Evolutionary conservation across 345 rosid species (phyloP), one percentile per base, ranked within the genome.

Genomic region (Boechera retrofracta): DNA sequence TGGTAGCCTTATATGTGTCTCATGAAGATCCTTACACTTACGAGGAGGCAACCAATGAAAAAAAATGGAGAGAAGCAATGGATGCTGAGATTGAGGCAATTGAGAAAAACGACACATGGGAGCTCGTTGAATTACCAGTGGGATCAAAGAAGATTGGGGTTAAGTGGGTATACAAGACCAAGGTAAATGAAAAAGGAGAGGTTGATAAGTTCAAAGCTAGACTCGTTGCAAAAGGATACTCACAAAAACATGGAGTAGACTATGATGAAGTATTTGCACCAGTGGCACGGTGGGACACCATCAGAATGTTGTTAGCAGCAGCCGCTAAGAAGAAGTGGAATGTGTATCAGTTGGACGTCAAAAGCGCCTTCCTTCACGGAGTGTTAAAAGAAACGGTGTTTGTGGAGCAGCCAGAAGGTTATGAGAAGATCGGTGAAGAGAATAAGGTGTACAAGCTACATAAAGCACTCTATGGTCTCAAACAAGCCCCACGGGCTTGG

Each of bases 391-490:
- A 47, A 5, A 6, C 3, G 0, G 32, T 61, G 16, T 61, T 38
- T 5, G 32, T 58, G 0, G 42, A 58, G 7, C 64, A 58, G 2
- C 48, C 16, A 0, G 18, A 61, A 4, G 48, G 66, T 0, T 39
- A 38, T 6, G 32, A 1, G 10, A 61, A 61, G 0, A 0, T 0
- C 0, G 54, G 54, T 1, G 54, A 64, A 3, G 69, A 64, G 1
- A 24, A 45, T 2, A 64, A 64, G 1, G 54, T 64, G 1, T 64
- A 64, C 0, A 42, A 31, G 3, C 13, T 64, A 0, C 2, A 42
- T 5, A 64, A 64, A 4, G 26, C 69, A 6, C 54, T 64, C 0
- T 45, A 64, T n/a, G 69, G 69, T 1, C 68, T 63, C 7, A 10
- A 42, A 1, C 53, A 63, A 4, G 36, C 68, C 10, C 68, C 35